A percentile compares a stretch with the other conserved stretches of the same genome.
Evolutionary conservation across 208 protist species (phyloP).

Genomic region (Leishmania gerbilli): DNA sequence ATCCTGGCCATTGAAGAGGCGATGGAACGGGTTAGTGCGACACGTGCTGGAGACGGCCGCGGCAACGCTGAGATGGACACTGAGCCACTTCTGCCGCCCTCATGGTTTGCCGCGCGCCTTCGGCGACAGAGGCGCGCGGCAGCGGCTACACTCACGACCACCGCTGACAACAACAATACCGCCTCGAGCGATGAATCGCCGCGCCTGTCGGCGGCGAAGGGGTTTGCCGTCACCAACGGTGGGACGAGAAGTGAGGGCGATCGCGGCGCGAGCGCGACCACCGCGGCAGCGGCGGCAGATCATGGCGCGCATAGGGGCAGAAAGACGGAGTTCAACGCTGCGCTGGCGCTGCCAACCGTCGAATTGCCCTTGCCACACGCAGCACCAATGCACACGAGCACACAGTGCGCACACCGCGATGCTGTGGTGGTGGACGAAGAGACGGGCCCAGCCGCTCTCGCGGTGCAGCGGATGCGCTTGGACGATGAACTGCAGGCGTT

Average conservation of each 20-base stretch:
- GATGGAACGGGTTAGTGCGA: background rate
- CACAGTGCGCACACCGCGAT: background rate
- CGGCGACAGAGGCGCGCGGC: background rate
- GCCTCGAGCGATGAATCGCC: background rate
- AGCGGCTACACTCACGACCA: background rate
- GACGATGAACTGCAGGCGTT: conserved; percentile 28
- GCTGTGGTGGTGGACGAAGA: background rate
- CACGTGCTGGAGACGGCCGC: background rate
- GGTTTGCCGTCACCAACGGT: no score
- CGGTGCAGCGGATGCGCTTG: conserved; percentile 10
- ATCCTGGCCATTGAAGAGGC: conserved; percentile 37
- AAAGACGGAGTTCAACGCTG: background rate
- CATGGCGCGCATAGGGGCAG: background rate
- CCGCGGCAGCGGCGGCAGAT: background rate
- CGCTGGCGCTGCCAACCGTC: background rate
- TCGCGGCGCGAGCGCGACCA: background rate
- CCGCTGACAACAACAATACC: background rate
- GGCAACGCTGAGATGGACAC: background rate
- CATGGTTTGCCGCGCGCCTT: conserved; percentile 3
- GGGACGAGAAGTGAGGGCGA: background rate
- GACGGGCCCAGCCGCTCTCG: background rate
- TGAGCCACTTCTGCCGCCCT: conserved; percentile 4
- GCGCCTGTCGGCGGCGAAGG: background rate
- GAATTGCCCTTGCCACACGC: background rate
- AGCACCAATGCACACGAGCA: background rate